These are phyloP conservation scores for Astraeus odoratus DNA, from an alignment of 768 basidiomycete genomes.

Conservation along the genomic window DNA sequence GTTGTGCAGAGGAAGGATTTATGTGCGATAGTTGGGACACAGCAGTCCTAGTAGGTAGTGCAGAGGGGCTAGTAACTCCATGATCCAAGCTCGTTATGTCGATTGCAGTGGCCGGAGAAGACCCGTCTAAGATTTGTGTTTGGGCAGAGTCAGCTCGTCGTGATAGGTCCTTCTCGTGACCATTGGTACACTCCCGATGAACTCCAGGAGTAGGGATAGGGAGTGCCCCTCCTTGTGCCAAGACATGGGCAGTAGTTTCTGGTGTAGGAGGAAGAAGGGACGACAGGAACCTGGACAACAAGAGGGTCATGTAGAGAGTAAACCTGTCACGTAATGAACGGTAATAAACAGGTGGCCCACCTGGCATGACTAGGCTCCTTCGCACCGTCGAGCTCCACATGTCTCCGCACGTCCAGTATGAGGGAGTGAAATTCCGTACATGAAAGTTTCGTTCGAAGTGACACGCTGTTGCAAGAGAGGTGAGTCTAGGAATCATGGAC, in stretches of 20 bases:
- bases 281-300: constrained; percentile 45
- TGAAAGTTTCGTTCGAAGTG: constrained; percentile 71
- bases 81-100: constrained; percentile 10
- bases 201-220: constrained; percentile 3
- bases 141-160: not conserved
- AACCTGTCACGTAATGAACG: not conserved
- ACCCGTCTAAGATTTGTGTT: constrained; percentile 2
- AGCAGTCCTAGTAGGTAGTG: constrained; percentile 18
- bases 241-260: constrained; percentile 61
- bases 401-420: constrained; percentile 64
- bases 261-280: constrained; percentile 71
- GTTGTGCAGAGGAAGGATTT: not conserved
- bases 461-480: constrained; percentile 48
- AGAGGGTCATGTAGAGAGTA: not conserved
- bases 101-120: constrained; percentile 12
- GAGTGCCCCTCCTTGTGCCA: constrained; percentile 53
- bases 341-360: constrained; percentile 1
- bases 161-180: not conserved
- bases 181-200: not conserved
- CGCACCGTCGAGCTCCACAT: constrained; percentile 67
- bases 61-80: constrained; percentile 14
- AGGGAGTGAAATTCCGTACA: constrained; percentile 61
- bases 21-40: constrained; percentile 13
- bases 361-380: constrained; percentile 11
- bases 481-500: not conserved